Evolutionary conservation across 139 green algal genomes (phyloP).

Genomic region (Monoraphidium neglectum): DNA sequence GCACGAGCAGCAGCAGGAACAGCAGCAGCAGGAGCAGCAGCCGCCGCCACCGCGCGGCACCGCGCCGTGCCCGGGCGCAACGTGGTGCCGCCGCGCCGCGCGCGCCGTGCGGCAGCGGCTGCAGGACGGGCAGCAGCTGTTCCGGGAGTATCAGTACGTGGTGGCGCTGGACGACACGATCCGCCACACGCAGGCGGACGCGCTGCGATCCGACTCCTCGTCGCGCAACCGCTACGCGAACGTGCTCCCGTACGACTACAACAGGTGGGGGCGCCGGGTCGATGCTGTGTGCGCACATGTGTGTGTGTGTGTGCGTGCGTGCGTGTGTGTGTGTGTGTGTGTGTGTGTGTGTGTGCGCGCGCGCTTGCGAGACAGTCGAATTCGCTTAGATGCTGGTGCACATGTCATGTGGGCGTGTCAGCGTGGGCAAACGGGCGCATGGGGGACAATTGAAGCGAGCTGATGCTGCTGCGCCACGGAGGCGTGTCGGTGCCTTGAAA

Average conservation of each 20-base stretch:
- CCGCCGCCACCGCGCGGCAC: neutral
- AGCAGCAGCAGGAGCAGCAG: neutral
- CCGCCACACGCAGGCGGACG: neutral
- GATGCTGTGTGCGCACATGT: no score
- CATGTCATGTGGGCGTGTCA: no score
- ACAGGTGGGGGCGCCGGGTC: conserved; percentile 32
- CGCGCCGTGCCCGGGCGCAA: neutral
- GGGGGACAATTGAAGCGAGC: no score
- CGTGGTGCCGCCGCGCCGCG: conserved; percentile 17
- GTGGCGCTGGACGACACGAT: conserved; percentile 2
- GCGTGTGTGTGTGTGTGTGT: no score
- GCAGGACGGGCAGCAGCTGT: neutral
- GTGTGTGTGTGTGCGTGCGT: no score
- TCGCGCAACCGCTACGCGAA: conserved; percentile 54
- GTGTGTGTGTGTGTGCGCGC: no score
- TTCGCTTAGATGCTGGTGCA: no score
- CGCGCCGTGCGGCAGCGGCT: conserved; percentile 13
- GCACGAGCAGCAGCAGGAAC: neutral
- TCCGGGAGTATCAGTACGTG: conserved; percentile 23
- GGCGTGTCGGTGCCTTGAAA: no score
- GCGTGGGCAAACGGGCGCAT: no score
- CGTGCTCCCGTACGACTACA: conserved; percentile 60
- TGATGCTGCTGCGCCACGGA: no score
- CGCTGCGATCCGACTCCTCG: neutral
- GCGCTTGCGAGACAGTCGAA: no score